Conservation (phyloP, 164 flowering plant genomes). For the Berberis thunbergii region DNA sequence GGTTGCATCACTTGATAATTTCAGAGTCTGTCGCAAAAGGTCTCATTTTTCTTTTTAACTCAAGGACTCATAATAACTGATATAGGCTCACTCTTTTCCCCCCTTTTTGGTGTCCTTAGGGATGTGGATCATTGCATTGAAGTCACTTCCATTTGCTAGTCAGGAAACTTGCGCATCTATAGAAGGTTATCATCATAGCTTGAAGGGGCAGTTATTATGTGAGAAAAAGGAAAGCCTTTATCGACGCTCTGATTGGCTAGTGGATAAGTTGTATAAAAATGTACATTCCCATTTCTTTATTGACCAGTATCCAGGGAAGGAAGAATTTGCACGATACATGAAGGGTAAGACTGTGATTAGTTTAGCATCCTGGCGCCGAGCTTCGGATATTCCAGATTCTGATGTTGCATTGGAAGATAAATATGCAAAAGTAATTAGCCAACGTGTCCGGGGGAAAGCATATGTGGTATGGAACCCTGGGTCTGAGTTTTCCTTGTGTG, state of each 20-base stretch:
- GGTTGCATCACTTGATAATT: too few species aligned
- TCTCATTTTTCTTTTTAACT: too few species aligned
- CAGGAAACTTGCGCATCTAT: slow-evolving; percentile 79
- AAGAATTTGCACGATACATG: slow-evolving; percentile 67
- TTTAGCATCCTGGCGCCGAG: slow-evolving; percentile 71
- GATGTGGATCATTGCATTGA: slow-evolving; percentile 46
- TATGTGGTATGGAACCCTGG: slow-evolving; percentile 73
- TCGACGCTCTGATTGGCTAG: slow-evolving; percentile 89
- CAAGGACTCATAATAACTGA: too few species aligned
- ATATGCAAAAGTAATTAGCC: slow-evolving; percentile 53
- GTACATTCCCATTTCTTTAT: slow-evolving; percentile 95
- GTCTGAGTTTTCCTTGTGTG: slow-evolving; percentile 67
- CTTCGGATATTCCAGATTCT: slow-evolving; percentile 62
- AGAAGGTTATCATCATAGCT: slow-evolving; percentile 81
- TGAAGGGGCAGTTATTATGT: slow-evolving; percentile 65
- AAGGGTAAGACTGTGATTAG: slow-evolving; percentile 84
- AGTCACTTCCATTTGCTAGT: slow-evolving; percentile 73
- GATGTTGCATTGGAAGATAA: slow-evolving; percentile 50
- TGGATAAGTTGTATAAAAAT: slow-evolving; percentile 74
- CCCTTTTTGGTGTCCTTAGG: slow-evolving; percentile 31
- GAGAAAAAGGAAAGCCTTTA: slow-evolving; percentile 59
- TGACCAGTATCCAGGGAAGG: slow-evolving; percentile 70
- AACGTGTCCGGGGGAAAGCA: slow-evolving; percentile 27
- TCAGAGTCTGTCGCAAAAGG: too few species aligned
- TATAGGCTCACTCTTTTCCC: neutral